Evolutionary conservation across 1,284 basidiomycete genomes (phyloP).

Genomic region (Chiua sp.): DNA sequence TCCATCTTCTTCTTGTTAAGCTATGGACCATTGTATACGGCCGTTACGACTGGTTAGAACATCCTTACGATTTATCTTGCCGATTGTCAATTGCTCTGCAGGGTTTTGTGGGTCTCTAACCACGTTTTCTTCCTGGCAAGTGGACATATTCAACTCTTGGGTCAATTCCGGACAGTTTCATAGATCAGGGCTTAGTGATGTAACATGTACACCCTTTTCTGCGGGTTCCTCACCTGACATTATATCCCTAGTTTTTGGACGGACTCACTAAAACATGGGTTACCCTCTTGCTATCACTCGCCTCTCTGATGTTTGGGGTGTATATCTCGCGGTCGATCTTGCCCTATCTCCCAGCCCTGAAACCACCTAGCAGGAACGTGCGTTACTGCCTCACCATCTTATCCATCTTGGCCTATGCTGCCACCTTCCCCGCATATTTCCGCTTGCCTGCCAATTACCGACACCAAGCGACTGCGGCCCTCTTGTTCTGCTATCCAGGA

Average conservation of each 20-base stretch:
- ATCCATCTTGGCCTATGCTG: conserved; percentile 63
- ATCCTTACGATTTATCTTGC: conserved; percentile 3
- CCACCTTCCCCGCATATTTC: conserved; percentile 81
- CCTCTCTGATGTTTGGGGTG: conserved; percentile 64
- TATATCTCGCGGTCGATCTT: conserved; percentile 53
- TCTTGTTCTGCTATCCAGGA: conserved; percentile 91
- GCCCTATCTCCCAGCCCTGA: conserved; percentile 46
- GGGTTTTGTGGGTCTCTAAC: conserved; percentile 97
- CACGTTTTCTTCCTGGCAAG: conserved; percentile 96
- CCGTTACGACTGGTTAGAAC: conserved; percentile 79
- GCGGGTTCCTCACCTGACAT: conserved; percentile 1
- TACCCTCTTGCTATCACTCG: conserved; percentile 76
- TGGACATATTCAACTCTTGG: conserved; percentile 89
- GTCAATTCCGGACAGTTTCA: conserved; percentile 66
- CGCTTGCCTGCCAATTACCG: conserved; percentile 73
- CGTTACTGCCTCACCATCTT: conserved; percentile 54
- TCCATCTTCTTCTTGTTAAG: conserved; percentile 48
- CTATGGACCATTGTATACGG: conserved; percentile 88
- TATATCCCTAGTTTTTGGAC: conserved; percentile 72
- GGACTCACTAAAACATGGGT: conserved; percentile 84
- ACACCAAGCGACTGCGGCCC: conserved; percentile 83
- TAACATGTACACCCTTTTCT: conserved; percentile 47
- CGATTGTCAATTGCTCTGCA: conserved; percentile 33
- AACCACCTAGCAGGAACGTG: conserved; percentile 44
- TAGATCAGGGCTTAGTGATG: conserved; percentile 79